A percentile compares a stretch with the other conserved stretches of the same genome.
Evolutionary conservation across 1,139 yeast genomes (phyloP).

Genomic region (Magnusiomyces suaveolens): DNA sequence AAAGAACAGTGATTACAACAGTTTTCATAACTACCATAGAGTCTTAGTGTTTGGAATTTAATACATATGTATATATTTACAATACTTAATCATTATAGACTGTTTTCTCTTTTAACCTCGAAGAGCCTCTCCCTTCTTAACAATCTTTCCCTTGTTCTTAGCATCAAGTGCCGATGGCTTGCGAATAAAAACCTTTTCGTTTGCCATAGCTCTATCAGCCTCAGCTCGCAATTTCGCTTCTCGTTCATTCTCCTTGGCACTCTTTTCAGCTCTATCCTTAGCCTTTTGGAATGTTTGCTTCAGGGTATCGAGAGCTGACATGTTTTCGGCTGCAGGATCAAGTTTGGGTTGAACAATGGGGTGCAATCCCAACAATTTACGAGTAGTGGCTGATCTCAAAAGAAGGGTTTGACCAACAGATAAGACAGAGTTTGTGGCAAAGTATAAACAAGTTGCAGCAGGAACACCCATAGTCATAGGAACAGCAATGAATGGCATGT

Average conservation of each 20-base stretch:
- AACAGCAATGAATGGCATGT: conserved; percentile 70
- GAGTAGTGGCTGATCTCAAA: conserved; percentile 49
- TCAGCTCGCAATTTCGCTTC: conserved; percentile 25
- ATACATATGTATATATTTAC: neutral
- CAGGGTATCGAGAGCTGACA: conserved; percentile 44
- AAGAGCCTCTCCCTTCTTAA: conserved; percentile 17
- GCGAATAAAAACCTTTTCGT: conserved; percentile 12
- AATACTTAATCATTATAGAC: neutral
- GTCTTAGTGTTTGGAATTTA: no score
- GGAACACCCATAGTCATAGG: conserved; percentile 80
- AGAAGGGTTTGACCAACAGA: conserved; percentile 64
- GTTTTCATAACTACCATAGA: no score
- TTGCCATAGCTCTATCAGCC: conserved; percentile 18
- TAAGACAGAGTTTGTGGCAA: conserved; percentile 68
- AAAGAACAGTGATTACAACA: no score
- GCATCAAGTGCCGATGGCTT: conserved; percentile 11
- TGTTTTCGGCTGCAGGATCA: conserved; percentile 32
- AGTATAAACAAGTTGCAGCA: conserved; percentile 74
- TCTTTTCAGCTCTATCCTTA: conserved; percentile 39
- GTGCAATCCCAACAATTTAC: conserved; percentile 54
- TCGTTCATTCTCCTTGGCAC: conserved; percentile 27
- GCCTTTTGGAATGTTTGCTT: conserved; percentile 56
- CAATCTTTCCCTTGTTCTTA: conserved; percentile 16
- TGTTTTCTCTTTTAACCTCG: conserved; percentile 11
- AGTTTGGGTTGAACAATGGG: conserved; percentile 45